Base-by-base conservation (phyloP, 306 rosid genomes). In the Ziziphus jujuba region DNA sequence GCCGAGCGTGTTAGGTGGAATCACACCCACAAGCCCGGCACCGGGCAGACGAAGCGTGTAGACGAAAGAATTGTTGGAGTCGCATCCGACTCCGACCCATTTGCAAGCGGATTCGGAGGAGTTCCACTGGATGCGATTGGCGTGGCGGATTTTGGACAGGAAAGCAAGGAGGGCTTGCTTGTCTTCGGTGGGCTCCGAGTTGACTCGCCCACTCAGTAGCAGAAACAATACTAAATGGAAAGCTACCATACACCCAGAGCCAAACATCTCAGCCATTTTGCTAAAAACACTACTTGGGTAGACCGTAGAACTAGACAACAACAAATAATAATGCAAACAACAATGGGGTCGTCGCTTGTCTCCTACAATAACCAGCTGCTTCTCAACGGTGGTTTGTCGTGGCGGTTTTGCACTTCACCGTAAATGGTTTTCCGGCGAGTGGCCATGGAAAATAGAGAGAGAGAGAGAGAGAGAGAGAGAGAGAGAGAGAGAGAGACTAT, bases 91-190 rank as follows among this genome's bases (percentile, higher is more conserved):
- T 2, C 99, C 99, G 10, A 95, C 79, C 99, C 99, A 95, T 22
- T 68, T 64, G 87, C 99, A 95, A 43, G 83, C 96, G 20, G 97
- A 88, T 38, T 4, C 81, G 5, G 97, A 75, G 0, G 87, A 45
- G 86, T 90, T 88, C 99, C 99, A 95, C 62, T 81, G 88, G 60
- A 95, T 56, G 0, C 99, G 95, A 33, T 56, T 87, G 0, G 73
- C 78, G 81, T 95, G 99, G 0, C 79, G 95, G 57, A 79, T 84
- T 69, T 69, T 52, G 17, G 84, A 71, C 14, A 90, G 16, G 20
- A 95, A 95, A 48, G 85, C 89, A 34, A 91, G 87, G 72, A 95
- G 91, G 2, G 99, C 92, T 81, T 87, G 87, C 84, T 95, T 87
- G 76, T 95, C 99, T 74, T 74, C 82, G 59, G 87, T 76, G 19